These are phyloP conservation scores for Aspergillus alliaceus DNA, from an alignment of 2,329 filamentous ascomycete species.

Conservation along the genomic window DNA sequence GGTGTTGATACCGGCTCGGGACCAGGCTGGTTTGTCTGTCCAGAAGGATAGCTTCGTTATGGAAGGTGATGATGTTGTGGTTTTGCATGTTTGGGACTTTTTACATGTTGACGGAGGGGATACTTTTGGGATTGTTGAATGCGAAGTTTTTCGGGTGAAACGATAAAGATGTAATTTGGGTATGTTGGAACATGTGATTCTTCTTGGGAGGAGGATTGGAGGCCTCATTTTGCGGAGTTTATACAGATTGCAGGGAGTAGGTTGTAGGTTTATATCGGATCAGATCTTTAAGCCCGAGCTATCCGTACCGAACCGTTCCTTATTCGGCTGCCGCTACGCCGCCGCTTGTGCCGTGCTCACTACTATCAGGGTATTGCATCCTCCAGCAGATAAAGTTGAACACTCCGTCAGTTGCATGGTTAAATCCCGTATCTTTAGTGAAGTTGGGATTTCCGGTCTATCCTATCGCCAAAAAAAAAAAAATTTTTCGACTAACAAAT, in stretches of 20 bases:
- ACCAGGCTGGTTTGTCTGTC: slow-evolving; percentile 45
- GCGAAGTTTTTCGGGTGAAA: neutral
- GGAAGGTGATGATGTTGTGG: neutral
- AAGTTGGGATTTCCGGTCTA: neutral
- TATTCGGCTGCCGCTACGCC: neutral
- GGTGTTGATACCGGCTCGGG: slow-evolving; percentile 55
- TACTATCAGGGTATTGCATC: neutral
- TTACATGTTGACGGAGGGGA: neutral
- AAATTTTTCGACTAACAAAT: too few species aligned
- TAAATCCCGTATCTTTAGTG: neutral
- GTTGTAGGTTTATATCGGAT: neutral
- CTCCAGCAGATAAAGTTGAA: neutral
- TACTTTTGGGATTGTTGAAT: neutral
- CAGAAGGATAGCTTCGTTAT: slow-evolving; percentile 29
- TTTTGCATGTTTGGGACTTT: neutral
- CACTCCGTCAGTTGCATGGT: neutral
- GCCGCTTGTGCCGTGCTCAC: too few species aligned
- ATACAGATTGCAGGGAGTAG: too few species aligned
- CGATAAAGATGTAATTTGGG: neutral
- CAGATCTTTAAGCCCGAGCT: neutral
- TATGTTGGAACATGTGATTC: neutral
- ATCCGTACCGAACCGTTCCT: neutral
- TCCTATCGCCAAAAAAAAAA: too few species aligned
- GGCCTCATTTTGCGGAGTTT: neutral
- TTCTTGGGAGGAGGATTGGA: neutral